A percentile compares a stretch with the other conserved stretches of the same genome.
These are phyloP conservation scores for Mycena amicta DNA, from an alignment of 768 basidiomycete genomes.

Conservation along the genomic window DNA sequence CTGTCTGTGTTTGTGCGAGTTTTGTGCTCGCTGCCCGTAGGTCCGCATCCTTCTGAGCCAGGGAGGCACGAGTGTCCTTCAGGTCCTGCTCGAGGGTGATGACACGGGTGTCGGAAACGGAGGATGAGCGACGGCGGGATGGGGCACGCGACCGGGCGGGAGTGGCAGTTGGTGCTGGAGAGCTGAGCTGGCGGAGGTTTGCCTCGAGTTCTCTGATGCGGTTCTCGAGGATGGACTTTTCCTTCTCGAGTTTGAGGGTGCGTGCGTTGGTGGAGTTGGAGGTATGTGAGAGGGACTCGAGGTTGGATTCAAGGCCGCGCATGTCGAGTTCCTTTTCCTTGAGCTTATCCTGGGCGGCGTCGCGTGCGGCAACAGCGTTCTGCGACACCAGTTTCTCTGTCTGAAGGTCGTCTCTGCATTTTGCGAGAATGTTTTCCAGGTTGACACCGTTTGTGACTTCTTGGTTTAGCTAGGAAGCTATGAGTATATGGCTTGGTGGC, in stretches of 20 bases:
- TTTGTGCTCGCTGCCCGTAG: conserved; percentile 48
- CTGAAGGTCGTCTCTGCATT: conserved; percentile 57
- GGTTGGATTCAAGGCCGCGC: conserved; percentile 56
- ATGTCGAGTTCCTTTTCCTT: conserved; percentile 52
- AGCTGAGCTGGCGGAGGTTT: conserved; percentile 39
- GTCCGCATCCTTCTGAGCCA: conserved; percentile 48
- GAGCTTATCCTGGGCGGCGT: conserved; percentile 49
- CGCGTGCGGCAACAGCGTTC: conserved; percentile 55
- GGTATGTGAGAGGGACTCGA: conserved; percentile 57
- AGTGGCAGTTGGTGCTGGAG: conserved; percentile 32
- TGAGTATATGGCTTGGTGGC: conserved; percentile 3
- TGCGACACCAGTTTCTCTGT: conserved; percentile 54
- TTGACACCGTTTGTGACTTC: conserved; percentile 59
- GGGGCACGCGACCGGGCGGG: conserved; percentile 34
- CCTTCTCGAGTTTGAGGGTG: conserved; percentile 52
- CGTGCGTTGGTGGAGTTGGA: conserved; percentile 49
- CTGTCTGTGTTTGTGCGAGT: conserved; percentile 49
- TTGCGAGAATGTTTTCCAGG: conserved; percentile 53
- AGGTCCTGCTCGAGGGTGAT: conserved; percentile 60
- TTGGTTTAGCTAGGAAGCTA: conserved; percentile 47
- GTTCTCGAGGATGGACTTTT: conserved; percentile 57
- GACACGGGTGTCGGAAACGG: conserved; percentile 53
- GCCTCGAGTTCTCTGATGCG: conserved; percentile 62
- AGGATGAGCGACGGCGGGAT: conserved; percentile 60
- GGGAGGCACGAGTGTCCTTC: conserved; percentile 43